These are phyloP conservation scores for Coccomyxa sp. DNA, from an alignment of 139 green algal genomes.

Conservation along the genomic window DNA sequence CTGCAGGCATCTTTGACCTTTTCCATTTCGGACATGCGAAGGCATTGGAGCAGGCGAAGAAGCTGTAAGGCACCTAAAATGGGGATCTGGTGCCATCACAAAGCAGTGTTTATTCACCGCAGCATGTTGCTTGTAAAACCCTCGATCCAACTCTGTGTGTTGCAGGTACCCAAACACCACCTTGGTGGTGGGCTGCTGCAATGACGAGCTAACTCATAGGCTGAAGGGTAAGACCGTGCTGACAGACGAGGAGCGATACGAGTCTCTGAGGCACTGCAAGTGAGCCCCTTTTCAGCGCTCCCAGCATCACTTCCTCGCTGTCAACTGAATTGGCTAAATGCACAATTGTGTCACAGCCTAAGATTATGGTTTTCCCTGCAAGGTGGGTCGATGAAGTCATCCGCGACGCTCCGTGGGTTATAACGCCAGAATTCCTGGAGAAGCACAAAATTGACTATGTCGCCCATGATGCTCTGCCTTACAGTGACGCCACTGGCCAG, in stretches of 20 bases:
- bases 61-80: constrained; percentile 50
- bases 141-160: not conserved
- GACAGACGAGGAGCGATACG: constrained; percentile 79
- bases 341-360: not conserved
- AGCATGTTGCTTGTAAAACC: not conserved
- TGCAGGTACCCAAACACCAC: constrained; percentile 76
- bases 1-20: constrained; percentile 81
- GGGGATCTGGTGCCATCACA: too few relatives aligned
- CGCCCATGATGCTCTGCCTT: constrained; percentile 86
- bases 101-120: too few relatives aligned
- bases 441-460: constrained; percentile 87
- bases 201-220: constrained; percentile 67
- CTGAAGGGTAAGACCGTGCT: constrained; percentile 92
- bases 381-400: constrained; percentile 90
- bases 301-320: not conserved
- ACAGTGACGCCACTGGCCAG: constrained; percentile 64
- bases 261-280: constrained; percentile 83
- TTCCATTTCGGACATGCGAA: constrained; percentile 88
- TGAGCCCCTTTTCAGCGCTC: constrained; percentile 8
- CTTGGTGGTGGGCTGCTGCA: constrained; percentile 82
- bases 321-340: not conserved
- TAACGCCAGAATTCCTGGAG: constrained; percentile 81
- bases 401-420: constrained; percentile 78
- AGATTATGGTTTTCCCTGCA: constrained; percentile 18
- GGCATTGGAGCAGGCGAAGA: constrained; percentile 90